These are phyloP conservation scores for Pinus tabuliformis DNA, from an alignment of 75 land plant genomes.

Conservation along the genomic window DNA sequence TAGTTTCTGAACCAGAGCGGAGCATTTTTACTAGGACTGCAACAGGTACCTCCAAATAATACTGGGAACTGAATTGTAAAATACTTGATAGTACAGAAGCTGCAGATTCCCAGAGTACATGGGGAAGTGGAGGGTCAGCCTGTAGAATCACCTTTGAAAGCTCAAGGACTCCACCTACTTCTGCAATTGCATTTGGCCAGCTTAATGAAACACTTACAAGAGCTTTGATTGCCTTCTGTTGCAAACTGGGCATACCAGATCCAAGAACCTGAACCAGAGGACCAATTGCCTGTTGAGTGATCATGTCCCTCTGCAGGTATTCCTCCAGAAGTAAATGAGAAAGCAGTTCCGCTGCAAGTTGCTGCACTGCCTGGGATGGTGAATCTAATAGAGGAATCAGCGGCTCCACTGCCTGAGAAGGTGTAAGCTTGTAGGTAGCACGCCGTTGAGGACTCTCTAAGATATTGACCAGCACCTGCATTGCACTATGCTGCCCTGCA, in stretches of 20 bases:
- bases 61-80: conserved; percentile 89
- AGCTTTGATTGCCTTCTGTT: conserved; percentile 88
- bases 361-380: conserved; percentile 88
- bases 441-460: conserved; percentile 92
- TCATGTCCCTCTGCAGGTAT: conserved; percentile 77
- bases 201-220: conserved; percentile 73
- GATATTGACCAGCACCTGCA: conserved; percentile 93
- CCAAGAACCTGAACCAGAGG: conserved; percentile 85
- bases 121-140: conserved; percentile 85
- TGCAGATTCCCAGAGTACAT: conserved; percentile 95
- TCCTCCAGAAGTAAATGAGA: conserved; percentile 82
- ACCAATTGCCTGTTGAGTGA: conserved; percentile 81
- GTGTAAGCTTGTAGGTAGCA: conserved; percentile 64
- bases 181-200: conserved; percentile 97
- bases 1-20: conserved; percentile 77
- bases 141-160: conserved; percentile 90
- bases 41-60: conserved; percentile 87
- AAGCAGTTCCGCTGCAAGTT: conserved; percentile 93
- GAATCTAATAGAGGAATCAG: conserved; percentile 80
- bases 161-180: conserved; percentile 93
- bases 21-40: conserved; percentile 89
- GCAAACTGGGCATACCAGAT: conserved; percentile 68
- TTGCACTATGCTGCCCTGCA: conserved; percentile 92
- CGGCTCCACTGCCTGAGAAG: conserved; percentile 79
- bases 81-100: conserved; percentile 77